Evolutionary conservation across 225 moss, liverwort and hornwort genomes (phyloP).

Genomic region (Lunularia cruciata): DNA sequence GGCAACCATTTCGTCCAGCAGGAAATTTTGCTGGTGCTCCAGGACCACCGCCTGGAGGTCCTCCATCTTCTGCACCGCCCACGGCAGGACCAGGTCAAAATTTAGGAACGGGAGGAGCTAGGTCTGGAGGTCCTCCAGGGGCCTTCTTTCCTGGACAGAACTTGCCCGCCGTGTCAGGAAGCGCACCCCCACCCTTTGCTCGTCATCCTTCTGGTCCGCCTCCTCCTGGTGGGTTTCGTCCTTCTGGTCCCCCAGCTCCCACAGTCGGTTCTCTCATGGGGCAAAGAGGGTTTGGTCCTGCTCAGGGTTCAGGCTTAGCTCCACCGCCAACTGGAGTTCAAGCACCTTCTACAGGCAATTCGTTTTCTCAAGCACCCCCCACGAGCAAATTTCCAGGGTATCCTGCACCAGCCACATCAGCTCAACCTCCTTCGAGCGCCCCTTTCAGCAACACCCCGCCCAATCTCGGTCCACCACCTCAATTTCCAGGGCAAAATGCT

Average conservation of each 20-base stretch:
- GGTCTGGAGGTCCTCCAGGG: constrained; percentile 34
- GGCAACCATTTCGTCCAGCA: constrained; percentile 33
- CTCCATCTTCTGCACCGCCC: constrained; percentile 15
- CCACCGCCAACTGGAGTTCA: constrained; percentile 24
- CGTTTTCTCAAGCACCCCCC: constrained; percentile 24
- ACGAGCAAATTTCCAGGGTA: constrained; percentile 25
- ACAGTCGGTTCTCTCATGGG: constrained; percentile 23
- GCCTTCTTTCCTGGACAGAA: constrained; percentile 30
- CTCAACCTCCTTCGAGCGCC: constrained; percentile 21
- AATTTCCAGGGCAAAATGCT: constrained; percentile 23
- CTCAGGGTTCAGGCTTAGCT: constrained; percentile 21
- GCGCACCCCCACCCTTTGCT: constrained; percentile 19
- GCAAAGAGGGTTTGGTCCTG: constrained; percentile 13
- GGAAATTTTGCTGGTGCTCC: constrained; percentile 33
- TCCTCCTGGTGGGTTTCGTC: constrained; percentile 30
- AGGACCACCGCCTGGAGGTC: constrained; percentile 16
- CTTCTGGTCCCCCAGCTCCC: constrained; percentile 30
- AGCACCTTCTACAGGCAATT: constrained; percentile 22
- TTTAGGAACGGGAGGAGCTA: constrained; percentile 24
- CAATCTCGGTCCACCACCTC: constrained; percentile 19
- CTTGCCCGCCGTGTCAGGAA: constrained; percentile 8
- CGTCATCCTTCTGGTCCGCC: constrained; percentile 28
- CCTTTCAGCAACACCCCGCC: constrained; percentile 16
- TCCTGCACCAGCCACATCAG: constrained; percentile 13
- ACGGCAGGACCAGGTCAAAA: constrained; percentile 16